phyloP scores from a whole-genome alignment of 2,329 filamentous ascomycete species.

The Aspergillus cejpii region DNA sequence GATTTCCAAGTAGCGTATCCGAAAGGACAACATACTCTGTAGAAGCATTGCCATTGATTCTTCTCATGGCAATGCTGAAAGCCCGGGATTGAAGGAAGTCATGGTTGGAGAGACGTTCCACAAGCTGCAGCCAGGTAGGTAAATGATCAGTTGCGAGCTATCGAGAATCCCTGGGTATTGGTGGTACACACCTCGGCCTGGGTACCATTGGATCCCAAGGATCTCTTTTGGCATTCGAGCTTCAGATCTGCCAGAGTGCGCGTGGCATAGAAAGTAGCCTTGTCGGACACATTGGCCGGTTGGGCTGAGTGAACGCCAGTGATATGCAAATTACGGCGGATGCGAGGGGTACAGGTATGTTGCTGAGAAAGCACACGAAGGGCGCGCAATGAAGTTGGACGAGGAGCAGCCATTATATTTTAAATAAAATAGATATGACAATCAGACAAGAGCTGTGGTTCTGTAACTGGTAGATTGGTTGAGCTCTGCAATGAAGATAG shows the following conservation, averaged over 20 bases:
- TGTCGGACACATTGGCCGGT: conserved; percentile 46
- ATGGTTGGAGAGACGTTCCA: conserved; percentile 48
- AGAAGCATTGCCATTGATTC: conserved; percentile 41
- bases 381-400: conserved; percentile 42
- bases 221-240: conserved; percentile 46
- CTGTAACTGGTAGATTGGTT: not conserved
- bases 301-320: conserved; percentile 54
- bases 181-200: conserved; percentile 47
- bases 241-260: conserved; percentile 48
- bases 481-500: not conserved
- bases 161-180: no score
- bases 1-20: not conserved
- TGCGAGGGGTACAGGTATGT: conserved; percentile 25
- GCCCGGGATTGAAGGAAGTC: conserved; percentile 48
- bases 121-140: conserved; percentile 34
- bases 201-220: conserved; percentile 42
- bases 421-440: not conserved
- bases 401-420: conserved; percentile 39
- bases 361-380: conserved; percentile 40
- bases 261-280: conserved; percentile 46
- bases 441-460: not conserved
- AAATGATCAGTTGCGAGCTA: conserved; percentile 1
- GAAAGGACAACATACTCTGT: conserved; percentile 29
- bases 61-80: conserved; percentile 50
- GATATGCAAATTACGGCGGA: conserved; percentile 52